A percentile compares a stretch with the other conserved stretches of the same genome.
Evolutionary conservation across 2,329 filamentous ascomycete species (phyloP).

Genomic region (Capronia epimyces): DNA sequence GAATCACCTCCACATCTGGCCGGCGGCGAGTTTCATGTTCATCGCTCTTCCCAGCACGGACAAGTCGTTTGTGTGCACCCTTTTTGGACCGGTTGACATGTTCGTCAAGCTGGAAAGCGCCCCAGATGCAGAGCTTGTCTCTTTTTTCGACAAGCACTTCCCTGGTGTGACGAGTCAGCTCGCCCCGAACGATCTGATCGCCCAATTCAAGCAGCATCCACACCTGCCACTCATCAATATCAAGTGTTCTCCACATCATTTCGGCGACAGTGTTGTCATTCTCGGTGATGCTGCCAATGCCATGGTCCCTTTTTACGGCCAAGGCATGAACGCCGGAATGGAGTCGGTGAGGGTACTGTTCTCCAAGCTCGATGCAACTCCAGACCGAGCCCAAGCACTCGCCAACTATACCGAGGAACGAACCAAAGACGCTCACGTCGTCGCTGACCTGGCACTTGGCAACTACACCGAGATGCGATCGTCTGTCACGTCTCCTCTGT

Average conservation of each 20-base stretch:
- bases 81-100: constrained; percentile 72
- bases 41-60: constrained; percentile 90
- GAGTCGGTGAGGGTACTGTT: constrained; percentile 92
- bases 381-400: constrained; percentile 50
- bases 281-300: constrained; percentile 93
- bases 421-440: constrained; percentile 73
- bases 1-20: constrained; percentile 96
- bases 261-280: constrained; percentile 69
- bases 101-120: constrained; percentile 63
- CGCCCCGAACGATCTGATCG: constrained; percentile 58
- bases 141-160: constrained; percentile 78
- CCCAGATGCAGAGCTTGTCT: constrained; percentile 50
- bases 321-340: constrained; percentile 94
- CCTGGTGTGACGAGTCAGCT: constrained; percentile 67
- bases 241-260: constrained; percentile 87
- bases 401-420: constrained; percentile 69
- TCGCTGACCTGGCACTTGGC: constrained; percentile 83
- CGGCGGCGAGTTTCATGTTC: constrained; percentile 91
- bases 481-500: constrained; percentile 70
- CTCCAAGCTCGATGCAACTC: constrained; percentile 62
- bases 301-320: constrained; percentile 97
- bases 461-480: constrained; percentile 95
- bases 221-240: constrained; percentile 90
- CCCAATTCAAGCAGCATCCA: constrained; percentile 74
- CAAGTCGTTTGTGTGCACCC: constrained; percentile 87